Percentiles rank a stretch among this genome's conserved stretches.
Conservation (phyloP, 2,329 filamentous ascomycete genomes). For the Alternaria consortialis region DNA sequence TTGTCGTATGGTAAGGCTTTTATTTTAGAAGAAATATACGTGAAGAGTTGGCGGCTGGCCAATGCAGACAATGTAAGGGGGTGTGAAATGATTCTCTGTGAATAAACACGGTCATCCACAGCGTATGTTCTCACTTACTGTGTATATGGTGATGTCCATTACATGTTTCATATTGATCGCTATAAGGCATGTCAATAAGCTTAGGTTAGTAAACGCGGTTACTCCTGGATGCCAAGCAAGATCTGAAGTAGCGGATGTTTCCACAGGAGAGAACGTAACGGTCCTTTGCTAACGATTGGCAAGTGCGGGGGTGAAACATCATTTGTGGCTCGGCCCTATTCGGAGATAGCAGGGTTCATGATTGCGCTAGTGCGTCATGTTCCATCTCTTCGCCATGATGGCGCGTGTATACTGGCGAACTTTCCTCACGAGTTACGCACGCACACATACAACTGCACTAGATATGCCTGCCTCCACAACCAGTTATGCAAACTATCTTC, state of each 20-base stretch:
- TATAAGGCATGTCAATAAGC: neutral
- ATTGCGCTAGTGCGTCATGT: constrained; percentile 14
- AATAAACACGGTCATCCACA: neutral
- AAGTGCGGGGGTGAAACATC: neutral
- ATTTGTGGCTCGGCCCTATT: constrained; percentile 1
- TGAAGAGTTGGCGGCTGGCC: neutral
- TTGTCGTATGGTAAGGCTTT: neutral
- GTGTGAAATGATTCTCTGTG: neutral
- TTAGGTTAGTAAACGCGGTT: neutral
- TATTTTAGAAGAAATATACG: neutral
- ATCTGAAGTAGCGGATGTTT: neutral
- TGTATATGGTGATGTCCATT: neutral
- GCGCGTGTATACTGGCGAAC: neutral
- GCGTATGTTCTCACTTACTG: neutral
- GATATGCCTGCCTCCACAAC: constrained; percentile 6
- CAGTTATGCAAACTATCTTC: constrained; percentile 54
- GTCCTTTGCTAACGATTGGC: neutral
- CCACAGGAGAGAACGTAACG: neutral
- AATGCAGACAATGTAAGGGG: neutral
- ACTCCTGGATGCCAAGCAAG: neutral
- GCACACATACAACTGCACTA: neutral
- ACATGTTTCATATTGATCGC: constrained; percentile 1
- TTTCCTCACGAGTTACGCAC: constrained; percentile 2
- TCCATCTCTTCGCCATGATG: neutral
- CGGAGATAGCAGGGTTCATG: constrained; percentile 1